Evolutionary conservation across 2,329 filamentous ascomycete species (phyloP).

Genomic region (Diplodia mutila): DNA sequence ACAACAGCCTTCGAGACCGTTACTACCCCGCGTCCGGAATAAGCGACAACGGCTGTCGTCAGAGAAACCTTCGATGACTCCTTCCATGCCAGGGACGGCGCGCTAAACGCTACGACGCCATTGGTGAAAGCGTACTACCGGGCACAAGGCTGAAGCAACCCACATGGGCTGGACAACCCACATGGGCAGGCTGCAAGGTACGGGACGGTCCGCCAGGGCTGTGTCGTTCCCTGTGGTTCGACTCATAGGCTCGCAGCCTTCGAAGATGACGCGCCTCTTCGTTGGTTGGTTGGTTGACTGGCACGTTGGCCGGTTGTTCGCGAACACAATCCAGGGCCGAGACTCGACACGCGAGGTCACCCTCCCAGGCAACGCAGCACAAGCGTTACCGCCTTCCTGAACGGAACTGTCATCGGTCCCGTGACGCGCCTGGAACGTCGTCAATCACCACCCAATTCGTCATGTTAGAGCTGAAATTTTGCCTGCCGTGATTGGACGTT

Average conservation of each 20-base stretch:
- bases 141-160: constrained; percentile 7
- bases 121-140: not conserved
- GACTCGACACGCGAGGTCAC: not conserved
- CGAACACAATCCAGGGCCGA: constrained; percentile 1
- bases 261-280: constrained; percentile 11
- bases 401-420: not conserved
- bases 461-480: not conserved
- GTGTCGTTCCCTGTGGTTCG: constrained; percentile 3
- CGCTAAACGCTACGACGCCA: not conserved
- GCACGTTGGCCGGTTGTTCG: not conserved
- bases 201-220: constrained; percentile 13
- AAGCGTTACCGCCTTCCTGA: not conserved
- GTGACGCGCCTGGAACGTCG: not conserved
- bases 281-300: not conserved
- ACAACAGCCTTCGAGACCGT: not conserved
- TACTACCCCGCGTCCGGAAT: not conserved
- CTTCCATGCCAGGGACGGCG: not conserved
- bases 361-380: not conserved
- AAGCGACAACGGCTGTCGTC: not conserved
- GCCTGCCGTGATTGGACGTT: not conserved
- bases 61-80: not conserved
- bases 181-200: constrained; percentile 18
- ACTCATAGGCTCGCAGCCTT: not conserved
- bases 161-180: not conserved
- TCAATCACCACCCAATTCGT: not conserved